Evolutionary conservation across 2,329 filamentous ascomycete genomes (phyloP).

Genomic region (Xylariales sp.): DNA sequence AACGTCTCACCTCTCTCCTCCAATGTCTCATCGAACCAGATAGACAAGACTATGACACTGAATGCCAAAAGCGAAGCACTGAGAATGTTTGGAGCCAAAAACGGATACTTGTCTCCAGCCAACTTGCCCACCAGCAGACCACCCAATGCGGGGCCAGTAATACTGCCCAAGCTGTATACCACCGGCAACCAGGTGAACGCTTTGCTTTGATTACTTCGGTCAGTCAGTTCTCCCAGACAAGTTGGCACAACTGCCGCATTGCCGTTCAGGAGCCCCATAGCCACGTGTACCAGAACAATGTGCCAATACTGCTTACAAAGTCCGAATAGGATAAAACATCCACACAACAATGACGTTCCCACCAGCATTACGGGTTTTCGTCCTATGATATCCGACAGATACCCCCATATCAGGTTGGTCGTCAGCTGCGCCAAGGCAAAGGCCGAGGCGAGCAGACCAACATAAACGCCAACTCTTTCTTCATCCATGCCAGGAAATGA

Average conservation of each 20-base stretch:
- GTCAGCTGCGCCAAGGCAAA: constrained; percentile 91
- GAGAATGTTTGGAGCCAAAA: constrained; percentile 77
- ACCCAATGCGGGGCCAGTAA: constrained; percentile 88
- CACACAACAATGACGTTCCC: constrained; percentile 77
- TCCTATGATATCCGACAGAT: constrained; percentile 72
- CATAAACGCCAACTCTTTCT: constrained; percentile 74
- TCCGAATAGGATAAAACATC: constrained; percentile 81
- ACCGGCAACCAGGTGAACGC: constrained; percentile 94
- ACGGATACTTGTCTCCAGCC: constrained; percentile 65
- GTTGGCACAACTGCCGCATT: constrained; percentile 94
- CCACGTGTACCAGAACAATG: constrained; percentile 75
- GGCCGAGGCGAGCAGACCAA: constrained; percentile 82
- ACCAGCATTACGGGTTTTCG: constrained; percentile 77
- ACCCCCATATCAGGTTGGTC: constrained; percentile 91
- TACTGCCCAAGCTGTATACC: constrained; percentile 91
- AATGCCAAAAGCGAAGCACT: constrained; percentile 66
- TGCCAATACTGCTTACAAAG: constrained; percentile 82
- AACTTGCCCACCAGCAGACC: constrained; percentile 70
- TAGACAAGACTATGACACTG: constrained; percentile 67
- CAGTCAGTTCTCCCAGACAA: constrained; percentile 89
- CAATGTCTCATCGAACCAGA: constrained; percentile 84
- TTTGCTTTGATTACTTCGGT: constrained; percentile 86
- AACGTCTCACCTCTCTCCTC: constrained; percentile 37
- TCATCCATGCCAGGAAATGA: constrained; percentile 76
- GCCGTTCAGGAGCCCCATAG: constrained; percentile 92